Percentiles rank a stretch among this genome's conserved stretches.
These are phyloP conservation scores for Rhizopogon vinicolor DNA, from an alignment of 768 basidiomycete genomes.

Conservation along the genomic window DNA sequence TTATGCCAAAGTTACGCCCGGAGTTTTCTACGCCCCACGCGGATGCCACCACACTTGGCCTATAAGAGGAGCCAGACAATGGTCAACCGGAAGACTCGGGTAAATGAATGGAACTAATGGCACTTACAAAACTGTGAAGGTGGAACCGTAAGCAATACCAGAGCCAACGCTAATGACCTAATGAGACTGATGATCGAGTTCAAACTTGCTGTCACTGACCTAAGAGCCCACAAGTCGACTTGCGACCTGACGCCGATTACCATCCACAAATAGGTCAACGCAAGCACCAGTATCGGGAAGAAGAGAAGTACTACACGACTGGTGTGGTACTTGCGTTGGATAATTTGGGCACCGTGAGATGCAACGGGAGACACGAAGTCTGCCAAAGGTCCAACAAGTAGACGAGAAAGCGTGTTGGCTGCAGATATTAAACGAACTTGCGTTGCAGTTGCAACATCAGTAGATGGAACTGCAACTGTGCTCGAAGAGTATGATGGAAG, in stretches of 20 bases:
- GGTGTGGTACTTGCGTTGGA: slow-evolving; percentile 45
- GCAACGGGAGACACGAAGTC: slow-evolving; percentile 68
- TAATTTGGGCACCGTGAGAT: slow-evolving; percentile 31
- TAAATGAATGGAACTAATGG: background rate
- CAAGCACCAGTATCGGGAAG: slow-evolving; percentile 43
- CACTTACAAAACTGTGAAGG: slow-evolving; percentile 69
- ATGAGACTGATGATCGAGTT: background rate
- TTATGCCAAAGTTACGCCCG: slow-evolving; percentile 72
- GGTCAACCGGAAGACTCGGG: background rate
- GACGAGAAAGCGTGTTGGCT: slow-evolving; percentile 67
- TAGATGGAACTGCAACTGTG: slow-evolving; percentile 13
- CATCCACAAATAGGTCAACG: slow-evolving; percentile 52
- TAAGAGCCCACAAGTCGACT: slow-evolving; percentile 62
- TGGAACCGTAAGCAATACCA: slow-evolving; percentile 64
- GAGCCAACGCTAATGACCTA: slow-evolving; percentile 46
- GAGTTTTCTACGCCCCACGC: slow-evolving; percentile 69
- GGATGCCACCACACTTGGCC: slow-evolving; percentile 66
- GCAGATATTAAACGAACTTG: slow-evolving; percentile 72
- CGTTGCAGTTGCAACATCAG: slow-evolving; percentile 40
- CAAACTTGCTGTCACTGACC: slow-evolving; percentile 34
- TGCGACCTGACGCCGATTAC: slow-evolving; percentile 42
- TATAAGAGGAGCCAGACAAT: slow-evolving; percentile 19
- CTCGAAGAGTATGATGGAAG: slow-evolving; percentile 34
- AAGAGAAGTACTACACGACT: slow-evolving; percentile 62
- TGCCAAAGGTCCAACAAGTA: slow-evolving; percentile 64